Percentiles rank a stretch among this genome's conserved stretches.
Conservation (phyloP, 2,329 filamentous ascomycete genomes). For the Aspergillus sp. region DNA sequence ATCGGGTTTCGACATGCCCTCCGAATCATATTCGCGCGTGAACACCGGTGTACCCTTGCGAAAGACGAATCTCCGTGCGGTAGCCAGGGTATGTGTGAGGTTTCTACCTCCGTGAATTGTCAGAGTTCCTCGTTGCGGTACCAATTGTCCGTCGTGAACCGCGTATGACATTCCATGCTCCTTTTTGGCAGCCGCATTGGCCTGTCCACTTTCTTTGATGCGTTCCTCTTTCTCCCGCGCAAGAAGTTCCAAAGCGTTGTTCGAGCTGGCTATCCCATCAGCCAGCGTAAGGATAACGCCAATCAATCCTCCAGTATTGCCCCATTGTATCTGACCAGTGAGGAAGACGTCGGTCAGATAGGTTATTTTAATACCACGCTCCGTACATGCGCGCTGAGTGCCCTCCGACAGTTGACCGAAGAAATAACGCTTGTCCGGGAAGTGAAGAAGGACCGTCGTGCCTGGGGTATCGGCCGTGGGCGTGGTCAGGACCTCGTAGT, state of each 20-base stretch:
- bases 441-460: conserved; percentile 74
- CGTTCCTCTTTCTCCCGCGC: conserved; percentile 42
- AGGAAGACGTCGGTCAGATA: conserved; percentile 79
- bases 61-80: conserved; percentile 81
- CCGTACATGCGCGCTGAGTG: conserved; percentile 73
- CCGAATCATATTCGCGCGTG: conserved; percentile 65
- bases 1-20: conserved; percentile 29
- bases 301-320: conserved; percentile 75
- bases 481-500: conserved; percentile 73
- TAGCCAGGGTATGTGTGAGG: conserved; percentile 76
- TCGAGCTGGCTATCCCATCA: conserved; percentile 59
- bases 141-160: conserved; percentile 26
- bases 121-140: conserved; percentile 45
- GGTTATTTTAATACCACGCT: conserved; percentile 65
- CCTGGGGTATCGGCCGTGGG: conserved; percentile 88
- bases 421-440: conserved; percentile 79
- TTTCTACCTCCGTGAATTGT: conserved; percentile 81
- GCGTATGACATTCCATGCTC: conserved; percentile 32
- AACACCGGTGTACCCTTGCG: conserved; percentile 76
- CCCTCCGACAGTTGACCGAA: conserved; percentile 84
- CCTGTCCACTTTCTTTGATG: conserved; percentile 20
- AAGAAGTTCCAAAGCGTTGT: conserved; percentile 47
- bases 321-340: conserved; percentile 75
- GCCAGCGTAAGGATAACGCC: conserved; percentile 84
- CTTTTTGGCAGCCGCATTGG: conserved; percentile 25